A percentile compares a stretch with the other conserved stretches of the same genome.
Conservation (phyloP, 331 rosid genomes). For the Stylosanthes scabra region DNA sequence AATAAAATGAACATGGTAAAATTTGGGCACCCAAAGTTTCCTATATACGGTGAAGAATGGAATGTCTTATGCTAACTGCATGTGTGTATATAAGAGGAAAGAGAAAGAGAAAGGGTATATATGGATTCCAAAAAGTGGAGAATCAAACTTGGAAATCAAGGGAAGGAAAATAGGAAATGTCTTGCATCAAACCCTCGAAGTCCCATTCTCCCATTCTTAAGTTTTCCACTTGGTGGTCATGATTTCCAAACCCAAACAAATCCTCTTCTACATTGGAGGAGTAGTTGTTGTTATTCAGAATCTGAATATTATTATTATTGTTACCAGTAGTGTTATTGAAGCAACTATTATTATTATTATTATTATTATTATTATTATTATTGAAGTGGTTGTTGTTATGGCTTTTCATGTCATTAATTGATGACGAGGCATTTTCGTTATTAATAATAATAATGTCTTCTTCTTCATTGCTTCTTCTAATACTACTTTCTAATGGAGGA, state of each 20-base stretch:
- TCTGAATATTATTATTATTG: conserved; percentile 47
- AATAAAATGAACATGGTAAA: conserved; percentile 16
- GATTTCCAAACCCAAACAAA: conserved; percentile 57
- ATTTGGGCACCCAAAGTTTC: conserved; percentile 27
- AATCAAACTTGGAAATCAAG: conserved; percentile 64
- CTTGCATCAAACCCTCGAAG: conserved; percentile 79
- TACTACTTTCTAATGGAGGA: conserved; percentile 60
- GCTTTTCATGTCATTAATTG: conserved; percentile 46
- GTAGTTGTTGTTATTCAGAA: conserved; percentile 34
- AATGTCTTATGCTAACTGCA: neutral
- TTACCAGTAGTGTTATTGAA: conserved; percentile 46
- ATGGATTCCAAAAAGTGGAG: neutral
- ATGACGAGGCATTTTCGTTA: conserved; percentile 27
- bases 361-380: conserved; percentile 42
- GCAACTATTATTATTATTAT: conserved; percentile 49
- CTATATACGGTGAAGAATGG: conserved; percentile 21
- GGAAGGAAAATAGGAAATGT: conserved; percentile 72
- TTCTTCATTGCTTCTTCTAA: conserved; percentile 20
- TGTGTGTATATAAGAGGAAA: neutral
- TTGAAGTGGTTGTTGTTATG: conserved; percentile 62
- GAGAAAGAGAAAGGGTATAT: neutral
- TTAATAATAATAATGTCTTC: conserved; percentile 17
- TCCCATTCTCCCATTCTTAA: conserved; percentile 83
- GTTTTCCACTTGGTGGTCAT: conserved; percentile 63
- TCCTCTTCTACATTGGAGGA: conserved; percentile 40